Conservation (phyloP, 495 filamentous ascomycete species). For the Pseudomonodictys pantanalensis region DNA sequence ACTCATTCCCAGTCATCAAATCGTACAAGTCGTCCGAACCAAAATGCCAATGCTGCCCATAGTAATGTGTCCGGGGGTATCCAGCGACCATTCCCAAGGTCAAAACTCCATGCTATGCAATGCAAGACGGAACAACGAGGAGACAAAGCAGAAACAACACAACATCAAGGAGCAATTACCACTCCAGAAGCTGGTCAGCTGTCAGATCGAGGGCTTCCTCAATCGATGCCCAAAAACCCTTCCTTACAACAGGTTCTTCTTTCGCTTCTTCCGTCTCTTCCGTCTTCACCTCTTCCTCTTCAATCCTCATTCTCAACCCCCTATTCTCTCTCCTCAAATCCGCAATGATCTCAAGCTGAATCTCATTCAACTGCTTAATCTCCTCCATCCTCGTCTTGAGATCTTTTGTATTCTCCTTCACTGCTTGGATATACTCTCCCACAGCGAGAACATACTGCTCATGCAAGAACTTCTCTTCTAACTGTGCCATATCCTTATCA, state of each 20-base stretch:
- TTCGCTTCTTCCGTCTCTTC: not conserved
- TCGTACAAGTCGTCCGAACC: not conserved
- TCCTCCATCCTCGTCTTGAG: constrained; percentile 12
- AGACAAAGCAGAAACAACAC: too few species aligned
- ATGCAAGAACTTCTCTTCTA: not conserved
- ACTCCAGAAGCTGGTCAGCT: constrained; percentile 11
- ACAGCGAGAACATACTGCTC: constrained; percentile 7
- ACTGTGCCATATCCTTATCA: not conserved
- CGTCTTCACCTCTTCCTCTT: not conserved
- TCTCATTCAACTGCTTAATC: constrained; percentile 13
- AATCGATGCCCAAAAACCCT: not conserved
- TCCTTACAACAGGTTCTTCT: too few species aligned
- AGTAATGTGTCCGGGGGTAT: not conserved
- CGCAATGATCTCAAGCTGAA: constrained; percentile 12
- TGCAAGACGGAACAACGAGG: not conserved
- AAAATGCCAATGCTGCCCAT: not conserved
- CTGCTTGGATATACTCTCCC: not conserved
- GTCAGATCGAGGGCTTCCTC: constrained; percentile 16
- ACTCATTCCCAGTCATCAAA: too few species aligned
- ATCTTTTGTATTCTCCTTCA: constrained; percentile 7
- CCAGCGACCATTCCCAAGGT: too few species aligned
- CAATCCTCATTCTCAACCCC: not conserved
- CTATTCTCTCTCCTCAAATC: constrained; percentile 6
- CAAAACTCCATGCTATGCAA: not conserved
- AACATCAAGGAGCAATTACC: not conserved